A percentile compares a stretch with the other conserved stretches of the same genome.
These are phyloP conservation scores for Fusarium liriodendri DNA, from an alignment of 2,329 filamentous ascomycete species.

Conservation along the genomic window DNA sequence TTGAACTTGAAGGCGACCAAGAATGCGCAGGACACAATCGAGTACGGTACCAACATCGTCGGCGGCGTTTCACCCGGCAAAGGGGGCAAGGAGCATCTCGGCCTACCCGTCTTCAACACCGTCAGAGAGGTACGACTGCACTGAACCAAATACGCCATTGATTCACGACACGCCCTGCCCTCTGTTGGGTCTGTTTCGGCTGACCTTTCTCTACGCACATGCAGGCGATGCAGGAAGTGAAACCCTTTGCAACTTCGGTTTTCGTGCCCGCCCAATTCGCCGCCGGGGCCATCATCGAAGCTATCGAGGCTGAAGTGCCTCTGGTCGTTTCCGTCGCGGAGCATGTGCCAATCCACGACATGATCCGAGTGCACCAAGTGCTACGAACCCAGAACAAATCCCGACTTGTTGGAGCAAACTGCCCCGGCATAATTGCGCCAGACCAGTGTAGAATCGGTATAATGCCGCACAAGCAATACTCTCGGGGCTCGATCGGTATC, in stretches of 20 bases:
- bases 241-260: constrained; percentile 75
- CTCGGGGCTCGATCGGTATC: constrained; percentile 75
- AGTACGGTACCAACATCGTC: constrained; percentile 52
- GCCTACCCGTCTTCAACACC: constrained; percentile 50
- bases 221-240: constrained; percentile 49
- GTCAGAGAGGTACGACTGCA: constrained; percentile 44
- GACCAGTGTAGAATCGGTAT: constrained; percentile 67
- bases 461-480: constrained; percentile 54
- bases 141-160: background rate
- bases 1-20: constrained; percentile 46
- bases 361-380: constrained; percentile 76
- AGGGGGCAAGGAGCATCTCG: constrained; percentile 47
- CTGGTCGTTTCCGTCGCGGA: constrained; percentile 84
- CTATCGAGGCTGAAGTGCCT: constrained; percentile 81
- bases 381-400: constrained; percentile 78
- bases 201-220: background rate
- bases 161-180: no score
- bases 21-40: constrained; percentile 53
- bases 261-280: constrained; percentile 77
- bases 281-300: constrained; percentile 75
- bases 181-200: background rate
- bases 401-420: constrained; percentile 81
- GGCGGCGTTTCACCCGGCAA: constrained; percentile 54
- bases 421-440: constrained; percentile 82
- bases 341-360: constrained; percentile 82